Conservation (phyloP, 495 filamentous ascomycete genomes). For the Aspergillus heteromorphus region DNA sequence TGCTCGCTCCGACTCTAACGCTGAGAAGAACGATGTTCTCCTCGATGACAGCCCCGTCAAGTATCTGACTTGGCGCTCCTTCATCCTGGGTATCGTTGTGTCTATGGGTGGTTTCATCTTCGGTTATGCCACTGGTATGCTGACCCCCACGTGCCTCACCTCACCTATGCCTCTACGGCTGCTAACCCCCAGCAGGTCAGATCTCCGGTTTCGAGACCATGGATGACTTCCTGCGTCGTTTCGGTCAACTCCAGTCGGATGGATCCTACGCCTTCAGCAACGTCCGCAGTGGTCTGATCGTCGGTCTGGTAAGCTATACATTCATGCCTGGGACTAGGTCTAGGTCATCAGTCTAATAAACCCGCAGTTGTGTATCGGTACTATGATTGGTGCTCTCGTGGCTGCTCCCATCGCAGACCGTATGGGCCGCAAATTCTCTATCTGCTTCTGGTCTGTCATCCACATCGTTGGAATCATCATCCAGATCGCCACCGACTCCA, state of each 20-base stretch:
- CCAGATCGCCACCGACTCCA: slow-evolving; percentile 53
- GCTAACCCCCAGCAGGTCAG: slow-evolving; percentile 35
- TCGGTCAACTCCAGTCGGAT: slow-evolving; percentile 33
- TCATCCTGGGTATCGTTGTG: slow-evolving; percentile 48
- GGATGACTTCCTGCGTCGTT: slow-evolving; percentile 45
- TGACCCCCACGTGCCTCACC: background rate
- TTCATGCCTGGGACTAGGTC: background rate
- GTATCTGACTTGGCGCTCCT: slow-evolving; percentile 45
- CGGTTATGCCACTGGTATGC: slow-evolving; percentile 61
- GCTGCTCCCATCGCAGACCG: slow-evolving; percentile 53
- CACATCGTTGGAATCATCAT: slow-evolving; percentile 66
- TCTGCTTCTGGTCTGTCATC: slow-evolving; percentile 54
- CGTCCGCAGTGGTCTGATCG: slow-evolving; percentile 52
- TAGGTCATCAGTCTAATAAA: slow-evolving; percentile 6
- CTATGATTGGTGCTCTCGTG: slow-evolving; percentile 61
- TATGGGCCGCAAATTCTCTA: slow-evolving; percentile 48
- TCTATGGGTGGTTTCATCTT: slow-evolving; percentile 75
- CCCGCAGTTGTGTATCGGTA: slow-evolving; percentile 54
- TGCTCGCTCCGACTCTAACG: slow-evolving; percentile 30
- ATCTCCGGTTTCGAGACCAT: slow-evolving; percentile 59
- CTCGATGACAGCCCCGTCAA: slow-evolving; percentile 44
- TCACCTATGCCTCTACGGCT: background rate
- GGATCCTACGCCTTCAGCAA: slow-evolving; percentile 47
- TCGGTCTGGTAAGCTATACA: slow-evolving; percentile 41
- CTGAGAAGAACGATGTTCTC: slow-evolving; percentile 36